Evolutionary conservation across 352 stramenopile species (phyloP).

Genomic region (Phytopythium kandeliae): DNA sequence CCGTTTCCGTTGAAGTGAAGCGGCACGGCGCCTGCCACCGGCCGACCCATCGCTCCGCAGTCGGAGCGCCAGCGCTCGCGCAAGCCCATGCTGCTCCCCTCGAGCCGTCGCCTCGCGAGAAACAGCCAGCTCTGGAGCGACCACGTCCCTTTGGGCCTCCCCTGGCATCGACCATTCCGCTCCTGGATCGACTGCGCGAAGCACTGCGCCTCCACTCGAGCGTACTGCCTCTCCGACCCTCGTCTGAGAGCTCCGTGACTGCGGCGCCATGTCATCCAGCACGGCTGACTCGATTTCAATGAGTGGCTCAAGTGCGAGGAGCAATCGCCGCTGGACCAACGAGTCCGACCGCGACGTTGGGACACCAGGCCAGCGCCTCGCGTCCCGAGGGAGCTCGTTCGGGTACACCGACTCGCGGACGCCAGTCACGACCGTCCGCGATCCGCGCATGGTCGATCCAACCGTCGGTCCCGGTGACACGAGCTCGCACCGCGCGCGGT

Average conservation of each 20-base stretch:
- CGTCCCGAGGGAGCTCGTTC: constrained; percentile 13
- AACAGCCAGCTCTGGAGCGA: not conserved
- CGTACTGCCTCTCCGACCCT: no score
- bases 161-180: no score
- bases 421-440: constrained; percentile 9
- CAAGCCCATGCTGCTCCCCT: not conserved
- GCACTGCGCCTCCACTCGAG: no score
- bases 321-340: constrained; percentile 4
- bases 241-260: not conserved
- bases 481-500: constrained; percentile 17
- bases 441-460: constrained; percentile 1
- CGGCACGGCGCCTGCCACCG: not conserved
- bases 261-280: not conserved
- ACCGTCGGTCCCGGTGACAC: not conserved
- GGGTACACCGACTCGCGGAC: constrained; percentile 17
- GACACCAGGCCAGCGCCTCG: constrained; percentile 3
- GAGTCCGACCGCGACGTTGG: not conserved
- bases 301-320: constrained; percentile 3
- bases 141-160: not conserved
- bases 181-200: not conserved
- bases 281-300: constrained; percentile 3
- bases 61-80: not conserved
- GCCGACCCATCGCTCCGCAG: not conserved
- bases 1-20: constrained; percentile 6
- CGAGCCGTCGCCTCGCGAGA: not conserved